phyloP scores from a whole-genome alignment of 2,329 filamentous ascomycete species.

The Sphaerulina musiva region DNA sequence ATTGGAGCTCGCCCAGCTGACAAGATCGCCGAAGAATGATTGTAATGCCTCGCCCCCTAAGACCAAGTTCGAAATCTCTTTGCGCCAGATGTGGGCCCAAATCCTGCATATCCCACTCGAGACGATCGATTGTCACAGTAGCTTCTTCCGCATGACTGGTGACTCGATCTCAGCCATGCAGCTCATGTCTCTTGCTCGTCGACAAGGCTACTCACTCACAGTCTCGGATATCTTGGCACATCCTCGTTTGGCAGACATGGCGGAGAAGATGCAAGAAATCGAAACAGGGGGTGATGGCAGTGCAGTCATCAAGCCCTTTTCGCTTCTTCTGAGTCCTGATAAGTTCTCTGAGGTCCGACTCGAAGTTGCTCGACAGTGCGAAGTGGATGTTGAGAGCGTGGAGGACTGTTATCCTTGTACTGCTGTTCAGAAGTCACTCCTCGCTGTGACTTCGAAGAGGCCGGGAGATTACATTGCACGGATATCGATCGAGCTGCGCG shows the following conservation, averaged over 20 bases:
- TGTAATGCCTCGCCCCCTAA: too few species aligned
- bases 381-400: conserved; percentile 19
- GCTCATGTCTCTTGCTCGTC: conserved; percentile 5
- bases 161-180: conserved; percentile 10
- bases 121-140: conserved; percentile 16
- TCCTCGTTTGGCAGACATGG: conserved; percentile 7
- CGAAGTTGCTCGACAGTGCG: conserved; percentile 8
- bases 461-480: conserved; percentile 50
- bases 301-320: neutral
- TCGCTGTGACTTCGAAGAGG: conserved; percentile 49
- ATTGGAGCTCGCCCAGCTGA: neutral
- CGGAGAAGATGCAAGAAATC: neutral
- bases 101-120: conserved; percentile 1
- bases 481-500: neutral
- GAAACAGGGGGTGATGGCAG: neutral
- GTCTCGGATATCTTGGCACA: conserved; percentile 5
- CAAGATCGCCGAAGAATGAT: too few species aligned
- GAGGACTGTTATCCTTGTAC: conserved; percentile 47
- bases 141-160: conserved; percentile 40
- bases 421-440: conserved; percentile 32
- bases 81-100: conserved; percentile 4
- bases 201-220: conserved; percentile 3
- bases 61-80: too few species aligned
- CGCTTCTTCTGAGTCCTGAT: neutral
- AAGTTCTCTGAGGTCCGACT: neutral